These are phyloP conservation scores for Saccharomycopsis synnaedendra DNA, from an alignment of 805 yeast genomes.

Conservation along the genomic window DNA sequence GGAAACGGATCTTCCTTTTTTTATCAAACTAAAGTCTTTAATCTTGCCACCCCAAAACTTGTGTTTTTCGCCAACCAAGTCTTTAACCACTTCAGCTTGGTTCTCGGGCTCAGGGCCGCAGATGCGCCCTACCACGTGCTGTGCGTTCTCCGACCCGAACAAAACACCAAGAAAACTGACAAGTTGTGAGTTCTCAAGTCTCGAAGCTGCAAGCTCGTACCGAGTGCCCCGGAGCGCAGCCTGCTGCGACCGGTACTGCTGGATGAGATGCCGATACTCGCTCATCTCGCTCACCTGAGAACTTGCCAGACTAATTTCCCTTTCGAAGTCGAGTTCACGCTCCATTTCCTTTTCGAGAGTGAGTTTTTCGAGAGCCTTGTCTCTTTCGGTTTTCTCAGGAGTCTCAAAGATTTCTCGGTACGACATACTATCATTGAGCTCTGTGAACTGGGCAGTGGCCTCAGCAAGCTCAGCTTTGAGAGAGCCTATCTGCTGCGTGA, in stretches of 20 bases:
- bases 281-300: slow-evolving; percentile 1
- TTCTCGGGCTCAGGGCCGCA: background rate
- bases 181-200: slow-evolving; percentile 11
- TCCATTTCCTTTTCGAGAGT: slow-evolving; percentile 4
- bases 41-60: too few species aligned
- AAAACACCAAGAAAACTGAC: slow-evolving; percentile 12
- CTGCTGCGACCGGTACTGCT: slow-evolving; percentile 4
- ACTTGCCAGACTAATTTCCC: background rate
- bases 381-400: background rate
- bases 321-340: background rate
- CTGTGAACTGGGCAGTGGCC: slow-evolving; percentile 2
- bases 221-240: background rate
- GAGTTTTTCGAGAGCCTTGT: background rate
- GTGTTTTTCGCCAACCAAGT: background rate
- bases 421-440: slow-evolving; percentile 7
- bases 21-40: too few species aligned
- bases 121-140: too few species aligned
- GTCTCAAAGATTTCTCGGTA: background rate
- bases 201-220: slow-evolving; percentile 10
- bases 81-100: background rate
- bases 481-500: background rate
- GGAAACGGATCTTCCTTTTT: too few species aligned
- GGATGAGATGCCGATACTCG: slow-evolving; percentile 5
- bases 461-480: slow-evolving; percentile 7
- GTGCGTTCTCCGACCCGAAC: background rate